Conservation (phyloP, 345 rosid species). For the Mallotus nudiflorus region DNA sequence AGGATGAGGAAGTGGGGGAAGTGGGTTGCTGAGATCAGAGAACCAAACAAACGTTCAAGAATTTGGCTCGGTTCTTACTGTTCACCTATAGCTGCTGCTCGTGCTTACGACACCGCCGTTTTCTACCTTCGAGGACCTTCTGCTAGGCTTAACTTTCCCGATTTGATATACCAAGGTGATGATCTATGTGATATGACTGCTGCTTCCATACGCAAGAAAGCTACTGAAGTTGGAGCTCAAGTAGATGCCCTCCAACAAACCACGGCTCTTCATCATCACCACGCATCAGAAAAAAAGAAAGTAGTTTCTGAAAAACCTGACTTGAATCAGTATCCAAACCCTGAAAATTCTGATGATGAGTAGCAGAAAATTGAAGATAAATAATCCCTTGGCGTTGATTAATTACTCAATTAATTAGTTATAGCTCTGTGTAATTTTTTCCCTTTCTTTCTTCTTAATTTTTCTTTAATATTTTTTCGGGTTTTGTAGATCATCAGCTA, state of each 20-base stretch:
- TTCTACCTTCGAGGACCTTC: slow-evolving; percentile 53
- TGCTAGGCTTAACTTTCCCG: slow-evolving; percentile 53
- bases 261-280: slow-evolving; percentile 14
- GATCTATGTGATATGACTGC: slow-evolving; percentile 31
- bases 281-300: background rate
- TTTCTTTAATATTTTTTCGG: background rate
- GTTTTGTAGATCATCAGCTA: background rate
- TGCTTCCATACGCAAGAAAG: slow-evolving; percentile 42
- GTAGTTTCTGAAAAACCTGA: slow-evolving; percentile 34
- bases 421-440: background rate
- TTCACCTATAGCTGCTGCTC: slow-evolving; percentile 48
- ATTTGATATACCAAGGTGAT: slow-evolving; percentile 28
- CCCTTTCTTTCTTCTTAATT: background rate
- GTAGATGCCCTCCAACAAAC: slow-evolving; percentile 38
- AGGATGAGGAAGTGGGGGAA: slow-evolving; percentile 63
- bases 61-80: slow-evolving; percentile 56
- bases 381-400: too few relatives aligned
- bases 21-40: slow-evolving; percentile 54
- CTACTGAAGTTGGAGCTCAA: slow-evolving; percentile 48
- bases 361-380: background rate
- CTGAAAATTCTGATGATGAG: slow-evolving; percentile 32
- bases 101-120: slow-evolving; percentile 53
- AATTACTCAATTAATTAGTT: background rate
- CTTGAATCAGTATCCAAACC: slow-evolving; percentile 41
- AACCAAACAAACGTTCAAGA: slow-evolving; percentile 50